Evolutionary conservation across 371 early-diverging fungal species (phyloP).

Genomic region (Actinomortierella ambigua): DNA sequence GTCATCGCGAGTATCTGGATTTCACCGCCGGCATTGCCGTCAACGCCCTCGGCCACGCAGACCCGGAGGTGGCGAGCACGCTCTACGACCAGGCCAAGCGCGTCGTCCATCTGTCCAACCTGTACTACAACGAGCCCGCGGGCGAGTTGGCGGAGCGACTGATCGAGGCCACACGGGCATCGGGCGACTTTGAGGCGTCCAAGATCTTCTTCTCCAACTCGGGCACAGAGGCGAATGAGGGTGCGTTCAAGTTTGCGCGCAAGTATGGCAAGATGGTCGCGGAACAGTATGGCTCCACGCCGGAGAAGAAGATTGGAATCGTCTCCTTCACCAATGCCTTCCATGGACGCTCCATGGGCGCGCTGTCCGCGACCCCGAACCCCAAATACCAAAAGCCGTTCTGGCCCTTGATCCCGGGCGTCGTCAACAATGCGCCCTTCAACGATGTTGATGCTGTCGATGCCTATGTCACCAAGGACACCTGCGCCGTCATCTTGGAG

Average conservation of each 20-base stretch:
- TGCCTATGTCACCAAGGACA: slow-evolving; percentile 68
- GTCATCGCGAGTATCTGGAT: slow-evolving; percentile 77
- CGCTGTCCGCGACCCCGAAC: slow-evolving; percentile 89
- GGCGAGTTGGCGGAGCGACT: slow-evolving; percentile 73
- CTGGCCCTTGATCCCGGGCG: slow-evolving; percentile 87
- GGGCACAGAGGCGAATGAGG: slow-evolving; percentile 93
- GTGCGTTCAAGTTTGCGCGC: slow-evolving; percentile 93
- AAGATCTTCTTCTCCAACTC: slow-evolving; percentile 90
- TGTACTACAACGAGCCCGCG: slow-evolving; percentile 83
- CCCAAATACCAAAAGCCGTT: slow-evolving; percentile 93
- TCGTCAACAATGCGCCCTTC: slow-evolving; percentile 65
- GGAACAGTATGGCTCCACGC: slow-evolving; percentile 65
- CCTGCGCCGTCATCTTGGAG: slow-evolving; percentile 94
- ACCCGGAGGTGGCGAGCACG: slow-evolving; percentile 68
- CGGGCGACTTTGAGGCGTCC: slow-evolving; percentile 52
- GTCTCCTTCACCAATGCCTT: slow-evolving; percentile 89
- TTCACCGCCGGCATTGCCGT: slow-evolving; percentile 93
- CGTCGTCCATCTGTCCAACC: slow-evolving; percentile 82
- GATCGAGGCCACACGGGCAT: slow-evolving; percentile 59
- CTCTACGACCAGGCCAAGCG: slow-evolving; percentile 80
- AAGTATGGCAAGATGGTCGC: slow-evolving; percentile 78
- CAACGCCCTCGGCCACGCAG: slow-evolving; percentile 85
- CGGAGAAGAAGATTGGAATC: slow-evolving; percentile 61
- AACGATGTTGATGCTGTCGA: slow-evolving; percentile 72
- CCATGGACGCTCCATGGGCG: slow-evolving; percentile 95